These are phyloP conservation scores for Panellus pusillus DNA, from an alignment of 768 basidiomycete species.

Conservation along the genomic window DNA sequence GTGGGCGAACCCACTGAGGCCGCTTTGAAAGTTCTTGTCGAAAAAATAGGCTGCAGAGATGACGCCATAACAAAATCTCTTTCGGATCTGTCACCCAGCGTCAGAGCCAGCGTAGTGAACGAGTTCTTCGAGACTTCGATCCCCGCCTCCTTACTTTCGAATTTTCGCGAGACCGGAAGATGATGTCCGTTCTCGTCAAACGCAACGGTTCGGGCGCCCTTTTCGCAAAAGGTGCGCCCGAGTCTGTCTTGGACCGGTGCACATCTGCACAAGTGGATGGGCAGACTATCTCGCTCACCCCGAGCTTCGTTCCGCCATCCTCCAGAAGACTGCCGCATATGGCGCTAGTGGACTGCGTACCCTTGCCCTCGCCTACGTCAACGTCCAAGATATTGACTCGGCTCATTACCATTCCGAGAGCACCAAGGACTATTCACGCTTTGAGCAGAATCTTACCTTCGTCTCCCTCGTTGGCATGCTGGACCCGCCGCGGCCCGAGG, in stretches of 20 bases:
- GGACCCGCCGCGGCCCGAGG: slow-evolving; percentile 96
- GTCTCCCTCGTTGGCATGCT: slow-evolving; percentile 97
- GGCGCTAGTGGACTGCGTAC: slow-evolving; percentile 84
- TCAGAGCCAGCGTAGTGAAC: slow-evolving; percentile 82
- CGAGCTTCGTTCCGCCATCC: slow-evolving; percentile 57
- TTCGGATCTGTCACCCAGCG: slow-evolving; percentile 49
- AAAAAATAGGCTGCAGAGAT: slow-evolving; percentile 86
- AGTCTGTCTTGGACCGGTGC: slow-evolving; percentile 91
- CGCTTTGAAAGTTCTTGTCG: slow-evolving; percentile 89
- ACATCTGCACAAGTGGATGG: slow-evolving; percentile 69
- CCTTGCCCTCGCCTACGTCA: slow-evolving; percentile 86
- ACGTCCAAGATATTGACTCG: slow-evolving; percentile 73
- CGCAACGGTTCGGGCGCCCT: slow-evolving; percentile 70
- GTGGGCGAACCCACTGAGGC: slow-evolving; percentile 98
- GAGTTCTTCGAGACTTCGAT: slow-evolving; percentile 76
- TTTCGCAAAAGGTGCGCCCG: slow-evolving; percentile 95
- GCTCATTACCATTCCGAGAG: slow-evolving; percentile 81
- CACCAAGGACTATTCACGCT: slow-evolving; percentile 80
- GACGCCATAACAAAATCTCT: slow-evolving; percentile 58
- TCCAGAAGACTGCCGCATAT: slow-evolving; percentile 68
- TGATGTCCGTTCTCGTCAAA: slow-evolving; percentile 95
- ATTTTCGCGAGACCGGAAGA: slow-evolving; percentile 97
- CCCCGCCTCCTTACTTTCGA: slow-evolving; percentile 90
- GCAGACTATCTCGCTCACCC: slow-evolving; percentile 64
- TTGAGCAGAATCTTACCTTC: slow-evolving; percentile 91